phyloP scores from a whole-genome alignment of 139 green algal genomes.

The Chlamydomonas incerta region DNA sequence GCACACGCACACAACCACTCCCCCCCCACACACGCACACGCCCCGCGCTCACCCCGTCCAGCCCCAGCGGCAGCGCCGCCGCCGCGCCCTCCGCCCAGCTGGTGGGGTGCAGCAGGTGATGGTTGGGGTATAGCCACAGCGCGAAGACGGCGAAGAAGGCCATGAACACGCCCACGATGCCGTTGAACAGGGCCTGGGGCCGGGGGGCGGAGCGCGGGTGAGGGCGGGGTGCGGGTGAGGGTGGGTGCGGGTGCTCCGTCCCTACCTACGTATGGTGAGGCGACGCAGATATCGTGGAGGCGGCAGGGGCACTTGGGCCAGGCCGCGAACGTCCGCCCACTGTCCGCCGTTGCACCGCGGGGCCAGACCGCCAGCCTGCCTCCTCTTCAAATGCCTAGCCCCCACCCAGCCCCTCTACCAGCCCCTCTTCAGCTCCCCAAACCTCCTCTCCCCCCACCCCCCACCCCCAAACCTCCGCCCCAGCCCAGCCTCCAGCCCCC shows the following conservation, averaged over 20 bases:
- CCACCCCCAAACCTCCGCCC: neutral
- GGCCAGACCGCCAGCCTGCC: too few species aligned
- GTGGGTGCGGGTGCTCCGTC: neutral
- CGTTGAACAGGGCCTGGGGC: constrained; percentile 88
- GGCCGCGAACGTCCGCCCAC: too few species aligned
- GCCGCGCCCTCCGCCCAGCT: too few species aligned
- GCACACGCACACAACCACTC: too few species aligned
- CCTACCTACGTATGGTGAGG: too few species aligned
- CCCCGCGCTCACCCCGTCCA: neutral
- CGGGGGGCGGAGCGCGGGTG: neutral
- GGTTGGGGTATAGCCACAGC: constrained; percentile 84
- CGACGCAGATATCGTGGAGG: too few species aligned
- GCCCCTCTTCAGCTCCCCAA: too few species aligned
- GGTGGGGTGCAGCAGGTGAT: constrained; percentile 23
- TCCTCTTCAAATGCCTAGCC: too few species aligned
- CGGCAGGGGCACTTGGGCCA: too few species aligned
- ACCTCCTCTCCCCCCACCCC: neutral
- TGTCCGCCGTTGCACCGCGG: too few species aligned
- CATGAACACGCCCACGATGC: constrained; percentile 86
- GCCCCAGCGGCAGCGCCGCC: constrained; percentile 21
- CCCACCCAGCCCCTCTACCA: too few species aligned
- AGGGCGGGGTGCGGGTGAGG: neutral
- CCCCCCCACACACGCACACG: neutral
- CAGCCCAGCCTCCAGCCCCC: neutral
- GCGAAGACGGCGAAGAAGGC: constrained; percentile 88